Percentiles rank a stretch among this genome's conserved stretches.
phyloP scores from a whole-genome alignment of 2,329 filamentous ascomycete species.

The Botrytis galanthina region DNA sequence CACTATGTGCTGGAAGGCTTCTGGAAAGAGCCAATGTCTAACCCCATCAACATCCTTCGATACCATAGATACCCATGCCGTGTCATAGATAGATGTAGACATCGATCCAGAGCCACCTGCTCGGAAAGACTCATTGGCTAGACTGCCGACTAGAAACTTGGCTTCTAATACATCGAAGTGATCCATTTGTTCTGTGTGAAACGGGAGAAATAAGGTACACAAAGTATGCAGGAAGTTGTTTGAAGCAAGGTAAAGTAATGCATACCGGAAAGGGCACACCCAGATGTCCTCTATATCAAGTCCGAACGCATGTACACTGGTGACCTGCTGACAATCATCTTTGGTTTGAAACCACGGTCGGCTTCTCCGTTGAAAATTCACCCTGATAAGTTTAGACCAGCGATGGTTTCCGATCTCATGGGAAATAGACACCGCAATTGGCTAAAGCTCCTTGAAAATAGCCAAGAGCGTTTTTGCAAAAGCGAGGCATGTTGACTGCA shows the following conservation, averaged over 20 bases:
- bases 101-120: neutral
- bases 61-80: slow-evolving; percentile 10
- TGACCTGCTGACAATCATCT: neutral
- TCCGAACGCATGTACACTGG: neutral
- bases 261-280: neutral
- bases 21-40: slow-evolving; percentile 1
- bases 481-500: neutral
- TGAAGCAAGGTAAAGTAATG: neutral
- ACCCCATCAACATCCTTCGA: neutral
- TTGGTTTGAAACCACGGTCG: neutral
- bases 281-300: neutral
- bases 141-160: neutral
- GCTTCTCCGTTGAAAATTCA: neutral
- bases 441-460: neutral
- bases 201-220: neutral
- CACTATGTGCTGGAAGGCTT: neutral
- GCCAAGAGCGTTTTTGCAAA: neutral
- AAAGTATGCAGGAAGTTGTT: neutral
- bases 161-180: neutral
- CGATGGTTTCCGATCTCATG: neutral
- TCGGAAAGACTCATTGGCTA: neutral
- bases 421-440: neutral
- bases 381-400: neutral
- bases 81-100: slow-evolving; percentile 11
- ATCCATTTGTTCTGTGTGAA: neutral